These are phyloP conservation scores for Neohortaea acidophila DNA, from an alignment of 495 filamentous ascomycete species.

Conservation along the genomic window DNA sequence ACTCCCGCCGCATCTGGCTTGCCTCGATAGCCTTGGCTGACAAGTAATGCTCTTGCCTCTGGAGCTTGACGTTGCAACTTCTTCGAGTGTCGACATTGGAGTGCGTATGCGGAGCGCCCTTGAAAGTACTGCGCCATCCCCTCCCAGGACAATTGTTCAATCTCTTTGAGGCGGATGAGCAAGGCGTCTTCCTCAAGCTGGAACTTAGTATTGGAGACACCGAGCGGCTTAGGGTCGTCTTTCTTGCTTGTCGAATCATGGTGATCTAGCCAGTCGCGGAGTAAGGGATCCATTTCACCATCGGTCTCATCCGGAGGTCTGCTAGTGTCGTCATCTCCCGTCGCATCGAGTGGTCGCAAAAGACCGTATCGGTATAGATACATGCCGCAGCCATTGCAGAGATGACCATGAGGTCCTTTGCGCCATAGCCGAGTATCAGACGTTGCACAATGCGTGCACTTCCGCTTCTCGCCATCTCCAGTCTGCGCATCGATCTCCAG, in stretches of 20 bases:
- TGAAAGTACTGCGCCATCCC: constrained; percentile 9
- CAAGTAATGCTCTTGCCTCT: constrained; percentile 9
- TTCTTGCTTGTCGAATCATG: too few relatives aligned
- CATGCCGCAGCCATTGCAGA: constrained; percentile 18
- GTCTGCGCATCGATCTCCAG: too few relatives aligned
- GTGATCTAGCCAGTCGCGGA: too few relatives aligned
- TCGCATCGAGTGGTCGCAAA: constrained; percentile 2
- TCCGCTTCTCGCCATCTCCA: background rate
- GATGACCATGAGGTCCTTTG: constrained; percentile 7
- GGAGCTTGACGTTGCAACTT: constrained; percentile 2
- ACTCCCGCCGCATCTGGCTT: background rate
- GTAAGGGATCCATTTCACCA: too few relatives aligned
- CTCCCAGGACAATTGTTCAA: constrained; percentile 14
- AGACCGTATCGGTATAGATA: constrained; percentile 13
- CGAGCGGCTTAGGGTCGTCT: too few relatives aligned
- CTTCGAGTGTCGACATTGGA: constrained; percentile 15
- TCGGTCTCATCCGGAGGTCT: too few relatives aligned
- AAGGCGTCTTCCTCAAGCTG: constrained; percentile 16
- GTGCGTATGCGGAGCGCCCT: constrained; percentile 6
- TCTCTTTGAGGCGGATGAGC: constrained; percentile 16
- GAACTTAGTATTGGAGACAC: too few relatives aligned
- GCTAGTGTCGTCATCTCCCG: background rate
- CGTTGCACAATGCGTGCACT: too few relatives aligned
- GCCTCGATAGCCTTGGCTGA: constrained; percentile 10
- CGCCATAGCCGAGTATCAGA: too few relatives aligned